These are phyloP conservation scores for Xylaria multiplex DNA, from an alignment of 2,329 filamentous ascomycete species.

Conservation along the genomic window DNA sequence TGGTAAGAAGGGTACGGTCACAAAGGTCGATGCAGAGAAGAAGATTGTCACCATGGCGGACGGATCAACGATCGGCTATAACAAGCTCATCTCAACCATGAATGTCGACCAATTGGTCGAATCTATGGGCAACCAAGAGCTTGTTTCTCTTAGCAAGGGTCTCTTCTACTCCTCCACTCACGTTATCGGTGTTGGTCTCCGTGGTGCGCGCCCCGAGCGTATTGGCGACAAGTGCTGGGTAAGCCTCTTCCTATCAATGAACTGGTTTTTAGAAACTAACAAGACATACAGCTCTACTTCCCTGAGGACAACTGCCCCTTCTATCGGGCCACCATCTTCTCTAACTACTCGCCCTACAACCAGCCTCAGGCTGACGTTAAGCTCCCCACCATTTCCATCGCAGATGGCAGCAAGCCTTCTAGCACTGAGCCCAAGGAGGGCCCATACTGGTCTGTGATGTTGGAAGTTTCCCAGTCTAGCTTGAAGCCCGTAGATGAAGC, in stretches of 20 bases:
- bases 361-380: slow-evolving; percentile 85
- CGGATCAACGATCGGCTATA: slow-evolving; percentile 88
- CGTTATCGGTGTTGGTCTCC: slow-evolving; percentile 94
- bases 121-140: slow-evolving; percentile 86
- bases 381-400: slow-evolving; percentile 86
- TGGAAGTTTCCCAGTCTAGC: slow-evolving; percentile 94
- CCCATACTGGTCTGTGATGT: slow-evolving; percentile 99
- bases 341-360: slow-evolving; percentile 99
- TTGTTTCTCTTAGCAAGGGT: slow-evolving; percentile 84
- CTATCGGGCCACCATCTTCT: slow-evolving; percentile 99
- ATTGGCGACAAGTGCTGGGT: slow-evolving; percentile 99
- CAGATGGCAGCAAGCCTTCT: slow-evolving; percentile 82
- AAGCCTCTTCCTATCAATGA: slow-evolving; percentile 48
- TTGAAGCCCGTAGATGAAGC: slow-evolving; percentile 93
- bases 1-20: slow-evolving; percentile 84
- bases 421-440: slow-evolving; percentile 81
- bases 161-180: slow-evolving; percentile 98
- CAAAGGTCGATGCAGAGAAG: slow-evolving; percentile 84
- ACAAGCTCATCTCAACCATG: slow-evolving; percentile 96
- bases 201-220: slow-evolving; percentile 88
- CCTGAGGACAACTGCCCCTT: slow-evolving; percentile 98
- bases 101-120: slow-evolving; percentile 88
- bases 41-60: slow-evolving; percentile 85
- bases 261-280: slow-evolving; percentile 24
- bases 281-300: slow-evolving; percentile 80